These are phyloP conservation scores for Colletotrichum destructivum DNA, from an alignment of 2,329 filamentous ascomycete genomes.

Conservation along the genomic window DNA sequence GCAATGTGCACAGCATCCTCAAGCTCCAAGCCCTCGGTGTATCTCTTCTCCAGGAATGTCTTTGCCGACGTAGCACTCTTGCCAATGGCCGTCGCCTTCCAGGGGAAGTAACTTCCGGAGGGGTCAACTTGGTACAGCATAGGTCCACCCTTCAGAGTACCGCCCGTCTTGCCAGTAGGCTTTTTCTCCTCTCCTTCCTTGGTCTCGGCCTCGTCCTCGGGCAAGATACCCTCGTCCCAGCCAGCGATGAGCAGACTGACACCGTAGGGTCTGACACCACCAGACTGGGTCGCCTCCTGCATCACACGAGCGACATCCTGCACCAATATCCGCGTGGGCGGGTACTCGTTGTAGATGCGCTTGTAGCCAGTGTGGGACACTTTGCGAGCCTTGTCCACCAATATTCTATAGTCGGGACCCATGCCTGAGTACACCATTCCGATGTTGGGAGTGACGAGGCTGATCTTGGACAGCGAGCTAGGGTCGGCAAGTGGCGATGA, in stretches of 20 bases:
- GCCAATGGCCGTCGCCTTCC: constrained; percentile 99
- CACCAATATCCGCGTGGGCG: constrained; percentile 98
- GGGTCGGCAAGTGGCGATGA: constrained; percentile 97
- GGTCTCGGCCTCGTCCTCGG: constrained; percentile 76
- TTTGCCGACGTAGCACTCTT: constrained; percentile 99
- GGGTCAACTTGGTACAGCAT: constrained; percentile 99
- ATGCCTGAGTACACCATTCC: constrained; percentile 99
- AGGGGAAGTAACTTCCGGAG: constrained; percentile 98
- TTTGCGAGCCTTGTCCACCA: constrained; percentile 98
- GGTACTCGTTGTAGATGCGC: constrained; percentile 99
- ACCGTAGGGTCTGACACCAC: constrained; percentile 96
- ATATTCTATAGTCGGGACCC: constrained; percentile 97
- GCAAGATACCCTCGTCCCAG: constrained; percentile 97
- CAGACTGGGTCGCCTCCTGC: constrained; percentile 98
- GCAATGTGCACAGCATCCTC: constrained; percentile 99
- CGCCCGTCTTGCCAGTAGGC: constrained; percentile 88
- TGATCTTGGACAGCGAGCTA: constrained; percentile 95
- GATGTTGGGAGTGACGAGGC: constrained; percentile 98
- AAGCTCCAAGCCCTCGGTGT: constrained; percentile 95
- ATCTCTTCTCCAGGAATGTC: constrained; percentile 99
- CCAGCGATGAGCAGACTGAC: constrained; percentile 96
- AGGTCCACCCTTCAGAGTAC: constrained; percentile 94
- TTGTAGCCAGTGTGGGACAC: constrained; percentile 99
- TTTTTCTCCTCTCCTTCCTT: constrained; percentile 78
- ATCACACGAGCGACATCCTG: constrained; percentile 98